These are phyloP conservation scores for Aristolochia fimbriata DNA, from an alignment of 164 flowering plant genomes.

Conservation along the genomic window DNA sequence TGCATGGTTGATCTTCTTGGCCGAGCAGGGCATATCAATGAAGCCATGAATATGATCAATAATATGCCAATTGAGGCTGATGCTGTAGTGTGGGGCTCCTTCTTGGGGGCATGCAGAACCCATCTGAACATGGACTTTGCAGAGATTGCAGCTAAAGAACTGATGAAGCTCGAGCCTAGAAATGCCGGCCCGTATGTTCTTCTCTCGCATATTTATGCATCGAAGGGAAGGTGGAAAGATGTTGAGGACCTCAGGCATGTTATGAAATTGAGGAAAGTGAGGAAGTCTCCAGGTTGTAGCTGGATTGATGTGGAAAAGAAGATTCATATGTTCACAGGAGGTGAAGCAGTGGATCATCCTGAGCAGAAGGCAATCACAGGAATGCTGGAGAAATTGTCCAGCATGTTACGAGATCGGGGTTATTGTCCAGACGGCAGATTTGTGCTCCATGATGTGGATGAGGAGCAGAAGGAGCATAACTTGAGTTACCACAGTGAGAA, in stretches of 20 bases:
- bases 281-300: conserved; percentile 71
- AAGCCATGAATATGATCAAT: conserved; percentile 33
- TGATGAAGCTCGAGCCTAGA: not conserved
- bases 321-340: too few species aligned
- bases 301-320: conserved; percentile 21
- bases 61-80: conserved; percentile 44
- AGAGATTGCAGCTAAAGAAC: conserved; percentile 69
- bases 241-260: conserved; percentile 42
- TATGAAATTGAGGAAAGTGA: conserved; percentile 51
- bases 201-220: conserved; percentile 68
- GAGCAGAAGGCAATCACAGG: not conserved
- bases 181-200: conserved; percentile 62
- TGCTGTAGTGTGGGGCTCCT: conserved; percentile 75
- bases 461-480: conserved; percentile 63
- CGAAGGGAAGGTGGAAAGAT: conserved; percentile 54
- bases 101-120: conserved; percentile 65
- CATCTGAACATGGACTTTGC: conserved; percentile 61
- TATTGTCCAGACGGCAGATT: conserved; percentile 49
- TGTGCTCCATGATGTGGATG: conserved; percentile 77
- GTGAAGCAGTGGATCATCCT: conserved; percentile 12
- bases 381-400: too few species aligned
- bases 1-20: conserved; percentile 82
- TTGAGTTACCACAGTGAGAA: conserved; percentile 68
- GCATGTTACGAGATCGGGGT: too few species aligned
- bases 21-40: conserved; percentile 51